A percentile compares a stretch with the other conserved stretches of the same genome.
These are phyloP conservation scores for Tremella yokohamensis DNA, from an alignment of 768 basidiomycete genomes.

Conservation along the genomic window DNA sequence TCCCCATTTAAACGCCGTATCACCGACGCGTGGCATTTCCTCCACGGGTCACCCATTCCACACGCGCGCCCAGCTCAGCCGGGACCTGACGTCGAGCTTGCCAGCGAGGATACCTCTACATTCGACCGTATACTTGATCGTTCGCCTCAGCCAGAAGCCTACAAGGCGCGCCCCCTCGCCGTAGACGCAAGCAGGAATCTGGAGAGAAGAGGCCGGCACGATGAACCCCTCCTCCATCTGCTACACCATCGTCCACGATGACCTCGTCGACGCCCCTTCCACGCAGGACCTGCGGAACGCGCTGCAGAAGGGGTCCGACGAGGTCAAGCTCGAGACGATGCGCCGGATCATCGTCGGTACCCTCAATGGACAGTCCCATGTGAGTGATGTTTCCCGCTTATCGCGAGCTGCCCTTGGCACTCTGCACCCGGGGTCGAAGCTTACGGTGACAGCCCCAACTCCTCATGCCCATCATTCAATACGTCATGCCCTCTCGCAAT, in stretches of 20 bases:
- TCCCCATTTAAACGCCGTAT: no score
- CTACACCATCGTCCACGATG: slow-evolving; percentile 52
- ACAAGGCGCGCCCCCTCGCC: no score
- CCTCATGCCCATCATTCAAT: slow-evolving; percentile 98
- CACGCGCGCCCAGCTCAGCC: no score
- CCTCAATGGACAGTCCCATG: slow-evolving; percentile 90
- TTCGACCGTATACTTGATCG: no score
- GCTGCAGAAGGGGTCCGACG: slow-evolving; percentile 92
- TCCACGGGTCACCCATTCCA: no score
- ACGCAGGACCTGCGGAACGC: slow-evolving; percentile 73
- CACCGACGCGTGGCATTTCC: no score
- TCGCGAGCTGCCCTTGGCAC: not conserved
- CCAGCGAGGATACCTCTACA: no score
- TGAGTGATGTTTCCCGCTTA: slow-evolving; percentile 50
- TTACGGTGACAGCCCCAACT: slow-evolving; percentile 65
- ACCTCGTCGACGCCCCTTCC: slow-evolving; percentile 59
- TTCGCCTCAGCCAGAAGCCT: no score
- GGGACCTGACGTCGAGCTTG: no score
- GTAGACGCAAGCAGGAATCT: no score
- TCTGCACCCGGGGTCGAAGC: slow-evolving; percentile 1
- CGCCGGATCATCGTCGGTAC: slow-evolving; percentile 88
- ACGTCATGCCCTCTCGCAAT: slow-evolving; percentile 88
- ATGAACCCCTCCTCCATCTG: slow-evolving; percentile 49
- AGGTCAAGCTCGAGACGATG: slow-evolving; percentile 93
- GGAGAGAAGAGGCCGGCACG: not conserved